Percentiles rank a stretch among this genome's conserved stretches.
Conservation (phyloP, 2,329 filamentous ascomycete species). For the Fusarium avenaceum region DNA sequence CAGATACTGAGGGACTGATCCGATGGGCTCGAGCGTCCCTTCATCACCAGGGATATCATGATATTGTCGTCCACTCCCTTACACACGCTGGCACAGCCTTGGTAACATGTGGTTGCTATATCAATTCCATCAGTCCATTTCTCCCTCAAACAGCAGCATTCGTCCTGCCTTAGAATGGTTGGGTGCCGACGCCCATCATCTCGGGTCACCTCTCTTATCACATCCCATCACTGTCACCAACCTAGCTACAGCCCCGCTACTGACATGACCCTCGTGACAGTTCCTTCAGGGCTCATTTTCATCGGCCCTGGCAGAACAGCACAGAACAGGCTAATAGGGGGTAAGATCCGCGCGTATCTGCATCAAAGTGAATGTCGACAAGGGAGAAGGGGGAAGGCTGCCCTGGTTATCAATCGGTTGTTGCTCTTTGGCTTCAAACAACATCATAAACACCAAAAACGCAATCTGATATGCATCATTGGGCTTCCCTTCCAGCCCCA, state of each 20-base stretch:
- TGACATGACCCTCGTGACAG: constrained; percentile 44
- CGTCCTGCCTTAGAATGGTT: constrained; percentile 30
- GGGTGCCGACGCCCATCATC: constrained; percentile 28
- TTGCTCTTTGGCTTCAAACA: constrained; percentile 34
- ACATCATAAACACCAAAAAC: constrained; percentile 36
- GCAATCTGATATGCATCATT: constrained; percentile 33
- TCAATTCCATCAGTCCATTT: constrained; percentile 24
- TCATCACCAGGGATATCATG: constrained; percentile 28
- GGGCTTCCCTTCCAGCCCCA: constrained; percentile 27
- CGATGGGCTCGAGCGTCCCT: constrained; percentile 36
- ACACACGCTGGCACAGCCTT: constrained; percentile 14
- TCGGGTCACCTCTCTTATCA: constrained; percentile 41
- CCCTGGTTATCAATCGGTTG: constrained; percentile 29
- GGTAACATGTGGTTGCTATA: constrained; percentile 35
- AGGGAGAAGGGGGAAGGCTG: constrained; percentile 18
- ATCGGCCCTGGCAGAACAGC: constrained; percentile 36
- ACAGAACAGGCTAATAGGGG: constrained; percentile 36
- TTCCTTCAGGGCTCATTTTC: constrained; percentile 36
- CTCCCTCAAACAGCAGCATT: constrained; percentile 1
- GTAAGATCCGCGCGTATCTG: constrained; percentile 37
- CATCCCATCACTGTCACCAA: constrained; percentile 38
- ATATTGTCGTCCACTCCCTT: constrained; percentile 23
- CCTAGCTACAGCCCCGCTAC: constrained; percentile 44
- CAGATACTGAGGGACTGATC: constrained; percentile 37
- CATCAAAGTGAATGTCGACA: constrained; percentile 23